phyloP scores from a whole-genome alignment of 2,329 filamentous ascomycete species.

The Plenodomus lindquistii region DNA sequence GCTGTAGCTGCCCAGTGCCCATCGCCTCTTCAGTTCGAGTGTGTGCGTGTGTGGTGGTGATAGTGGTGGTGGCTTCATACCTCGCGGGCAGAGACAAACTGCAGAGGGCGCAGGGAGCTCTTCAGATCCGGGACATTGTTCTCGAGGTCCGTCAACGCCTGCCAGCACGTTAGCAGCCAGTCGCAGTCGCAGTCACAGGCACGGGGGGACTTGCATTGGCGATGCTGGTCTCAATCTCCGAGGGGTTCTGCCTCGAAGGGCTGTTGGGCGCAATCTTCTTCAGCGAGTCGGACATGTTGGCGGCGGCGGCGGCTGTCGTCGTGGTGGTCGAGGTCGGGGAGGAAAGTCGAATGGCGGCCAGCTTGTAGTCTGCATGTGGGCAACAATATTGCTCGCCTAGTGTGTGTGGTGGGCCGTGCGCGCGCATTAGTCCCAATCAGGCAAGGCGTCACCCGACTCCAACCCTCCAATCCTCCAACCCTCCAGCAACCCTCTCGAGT shows the following conservation, averaged over 20 bases:
- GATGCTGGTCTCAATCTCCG: slow-evolving; percentile 96
- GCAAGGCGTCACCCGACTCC: background rate
- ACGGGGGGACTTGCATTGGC: slow-evolving; percentile 71
- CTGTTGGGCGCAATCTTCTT: slow-evolving; percentile 99
- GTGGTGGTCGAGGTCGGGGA: slow-evolving; percentile 25
- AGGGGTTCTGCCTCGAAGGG: slow-evolving; percentile 93
- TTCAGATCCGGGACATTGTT: slow-evolving; percentile 98
- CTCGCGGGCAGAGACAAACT: slow-evolving; percentile 99
- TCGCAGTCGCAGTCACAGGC: slow-evolving; percentile 1
- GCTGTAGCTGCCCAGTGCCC: slow-evolving; percentile 59
- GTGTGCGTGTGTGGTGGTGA: slow-evolving; percentile 15
- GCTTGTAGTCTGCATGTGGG: background rate
- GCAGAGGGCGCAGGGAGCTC: slow-evolving; percentile 92
- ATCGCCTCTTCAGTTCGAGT: slow-evolving; percentile 55
- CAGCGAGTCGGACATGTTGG: slow-evolving; percentile 68
- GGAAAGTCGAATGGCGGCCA: background rate
- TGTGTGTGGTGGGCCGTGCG: background rate
- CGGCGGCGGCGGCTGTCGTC: slow-evolving; percentile 52
- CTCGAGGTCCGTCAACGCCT: slow-evolving; percentile 94
- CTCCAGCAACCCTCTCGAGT: too few relatives aligned
- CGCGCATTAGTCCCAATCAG: background rate
- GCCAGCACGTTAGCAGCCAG: slow-evolving; percentile 20
- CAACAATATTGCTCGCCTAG: background rate
- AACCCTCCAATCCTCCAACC: too few relatives aligned
- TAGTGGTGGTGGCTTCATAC: slow-evolving; percentile 66